These are phyloP conservation scores for Caloboletus inedulis DNA, from an alignment of 1,284 basidiomycete species.

Conservation along the genomic window DNA sequence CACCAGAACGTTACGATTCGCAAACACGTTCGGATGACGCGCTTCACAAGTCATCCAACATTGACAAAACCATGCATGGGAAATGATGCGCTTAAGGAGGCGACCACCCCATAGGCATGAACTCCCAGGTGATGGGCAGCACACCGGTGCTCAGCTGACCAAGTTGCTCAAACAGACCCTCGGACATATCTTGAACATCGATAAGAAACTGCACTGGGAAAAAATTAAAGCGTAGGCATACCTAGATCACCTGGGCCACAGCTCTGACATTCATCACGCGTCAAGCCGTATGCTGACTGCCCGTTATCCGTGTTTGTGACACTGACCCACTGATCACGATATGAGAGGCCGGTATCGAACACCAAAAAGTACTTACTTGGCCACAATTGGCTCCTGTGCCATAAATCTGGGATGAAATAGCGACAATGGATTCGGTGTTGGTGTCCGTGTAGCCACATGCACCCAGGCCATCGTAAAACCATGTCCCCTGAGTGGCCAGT, in stretches of 20 bases:
- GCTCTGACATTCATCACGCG: slow-evolving; percentile 46
- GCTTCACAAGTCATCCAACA: slow-evolving; percentile 5
- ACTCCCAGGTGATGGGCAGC: slow-evolving; percentile 51
- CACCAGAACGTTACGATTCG: slow-evolving; percentile 11
- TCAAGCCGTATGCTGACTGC: slow-evolving; percentile 40
- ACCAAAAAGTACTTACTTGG: slow-evolving; percentile 37
- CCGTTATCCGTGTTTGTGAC: slow-evolving; percentile 47
- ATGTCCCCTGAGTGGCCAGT: slow-evolving; percentile 35
- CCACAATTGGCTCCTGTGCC: slow-evolving; percentile 43
- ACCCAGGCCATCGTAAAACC: slow-evolving; percentile 41
- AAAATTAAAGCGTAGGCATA: slow-evolving; percentile 26
- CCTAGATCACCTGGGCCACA: slow-evolving; percentile 47
- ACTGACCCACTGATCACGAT: slow-evolving; percentile 41
- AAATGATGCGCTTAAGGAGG: slow-evolving; percentile 31
- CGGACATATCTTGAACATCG: slow-evolving; percentile 50
- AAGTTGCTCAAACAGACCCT: slow-evolving; percentile 44
- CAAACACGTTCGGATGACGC: slow-evolving; percentile 23
- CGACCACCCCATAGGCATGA: slow-evolving; percentile 42
- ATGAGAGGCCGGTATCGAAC: slow-evolving; percentile 7
- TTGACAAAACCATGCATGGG: not conserved
- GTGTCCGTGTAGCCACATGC: slow-evolving; percentile 47
- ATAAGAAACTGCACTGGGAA: slow-evolving; percentile 3
- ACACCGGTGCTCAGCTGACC: slow-evolving; percentile 40
- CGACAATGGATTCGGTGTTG: slow-evolving; percentile 44
- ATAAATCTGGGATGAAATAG: slow-evolving; percentile 46